Base-by-base conservation (phyloP, 2,329 filamentous ascomycete species). In the Curvularia sp. region DNA sequence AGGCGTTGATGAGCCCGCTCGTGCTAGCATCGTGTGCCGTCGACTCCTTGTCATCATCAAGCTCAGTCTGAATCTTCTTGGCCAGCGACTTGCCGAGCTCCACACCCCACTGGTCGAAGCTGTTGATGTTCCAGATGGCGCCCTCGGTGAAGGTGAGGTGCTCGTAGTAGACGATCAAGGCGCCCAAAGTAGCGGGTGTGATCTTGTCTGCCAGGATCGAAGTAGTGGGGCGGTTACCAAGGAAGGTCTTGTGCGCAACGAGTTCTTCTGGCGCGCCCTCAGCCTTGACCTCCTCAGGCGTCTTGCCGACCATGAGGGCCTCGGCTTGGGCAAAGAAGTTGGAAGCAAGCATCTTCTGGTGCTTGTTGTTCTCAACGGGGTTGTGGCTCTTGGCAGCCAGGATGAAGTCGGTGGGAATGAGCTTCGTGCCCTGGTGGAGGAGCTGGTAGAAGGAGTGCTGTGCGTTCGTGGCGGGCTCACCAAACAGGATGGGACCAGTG, bases 391-490 rank as follows among this genome's bases (percentile, higher is more conserved):
- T 87, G 65, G 92, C 93, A 38, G 95, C 95, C 71, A 99, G 84
- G 82, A 99, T 96, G 84, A 99, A 99, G 81, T 99, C 95, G 69
- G 94, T 90, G 15, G 95, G 95, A 77, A 99, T 98, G 74, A 99
- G 89, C 87, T 98, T 98, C 72, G 95, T 99, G 74, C 95, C 95
- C 81, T 99, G 95, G 85, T 99, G 95, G 59, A 99, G 88, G 47
- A 99, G 89, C 86, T 99, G 95, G 89, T 96, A 99, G 89, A 99
- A 99, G 61, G 95, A 98, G 87, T 99, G 95, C 84, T 99, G 95
- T 43, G 95, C 95, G 78, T 99, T 99, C 79, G 95, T 99, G 80
- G 93, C 96, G 53, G 95, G 95, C 85, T 99, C 95, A 75, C 95
- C 95, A 77, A 99, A 99, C 64, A 99, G 84, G 76, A 99, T 94